Base-by-base conservation (phyloP, 75 land plant genomes). In the Selaginella moellendorffii region DNA sequence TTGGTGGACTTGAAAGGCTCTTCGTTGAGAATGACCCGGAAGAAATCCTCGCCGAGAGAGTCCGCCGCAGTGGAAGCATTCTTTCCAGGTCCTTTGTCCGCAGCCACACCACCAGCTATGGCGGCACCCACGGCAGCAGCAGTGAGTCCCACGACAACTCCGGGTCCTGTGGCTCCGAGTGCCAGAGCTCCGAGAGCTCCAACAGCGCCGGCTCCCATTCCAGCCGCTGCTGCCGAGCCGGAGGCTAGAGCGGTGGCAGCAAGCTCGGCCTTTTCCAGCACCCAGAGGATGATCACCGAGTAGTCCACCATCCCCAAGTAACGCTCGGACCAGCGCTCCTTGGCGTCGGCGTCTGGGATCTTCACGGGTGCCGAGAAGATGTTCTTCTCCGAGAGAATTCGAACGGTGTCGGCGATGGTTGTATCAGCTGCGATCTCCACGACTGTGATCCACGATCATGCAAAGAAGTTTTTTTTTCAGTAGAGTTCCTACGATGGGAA, bases 1-100 rank as follows among this genome's bases (percentile, higher is more conserved):
- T 77, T 84, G 29, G 85, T 79, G n/a, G 93, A 91, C 64, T 85
- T 87, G 73, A 91, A 91, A 21, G 97, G 97, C 64, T 91, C 97
- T 70, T 87, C 88, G 30, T 80, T 71, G 24, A 83, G 72, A 19
- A 91, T 70, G 62, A 80, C 68, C 67, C 78, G 82, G 81, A 81
- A 91, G 62, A 87, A 87, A 53, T 90, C 92, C 36, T 84, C 83
- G 0, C 92, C 92, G 30, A 90, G 72, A 17, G 71, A 63, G 65
- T 78, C 77, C 29, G 87, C 96, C 18, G 90, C 90, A 5, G 83
- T 63, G 9, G 81, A 63, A 29, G 87, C 87, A 76, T 86, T 86
- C 61, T 74, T 82, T 12, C 80, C 84, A 0, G 68, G 62, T 26
- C 76, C 83, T 62, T 65, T 76, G 1, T 85, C 90, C 28, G 72